Base-by-base conservation (phyloP, 1,284 basidiomycete genomes). In the Melampsora larici-populina region DNA sequence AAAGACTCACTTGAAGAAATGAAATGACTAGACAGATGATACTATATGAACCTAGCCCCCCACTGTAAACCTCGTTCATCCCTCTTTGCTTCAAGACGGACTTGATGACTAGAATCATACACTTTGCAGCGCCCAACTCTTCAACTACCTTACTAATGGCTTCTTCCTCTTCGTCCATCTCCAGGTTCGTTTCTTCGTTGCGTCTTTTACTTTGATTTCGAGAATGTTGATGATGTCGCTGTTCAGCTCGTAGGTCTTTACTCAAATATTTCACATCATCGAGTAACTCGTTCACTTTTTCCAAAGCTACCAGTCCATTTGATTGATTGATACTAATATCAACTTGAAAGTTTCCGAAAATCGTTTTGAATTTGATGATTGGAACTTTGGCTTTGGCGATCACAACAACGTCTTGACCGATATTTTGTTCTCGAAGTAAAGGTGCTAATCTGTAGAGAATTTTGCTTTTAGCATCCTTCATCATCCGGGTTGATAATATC, bases 21-120 rank as follows among this genome's bases (percentile, higher is more conserved):
- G 90, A 93, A 81, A 98, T 89, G 17, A 91, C 93, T 79, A 98
- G 85, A 83, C 93, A 96, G 75, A 97, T 94, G 80, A 97, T 93
- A 79, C 91, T 91, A 84, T 97, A 99, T 82, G 92, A 94, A 11
- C 96, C 95, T 21, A 99, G 85, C 0, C 97, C 96, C 13, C 97
- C 96, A 0, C 91, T 92, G 84, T 91, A 98, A 17, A 98, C 96
- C 84, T 99, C 96, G 84, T 97, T 98, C 93, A 98, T 93, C 33
- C 89, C 90, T 51, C 96, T 87, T 83, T 97, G 93, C 80, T 88
- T 89, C 76, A 99, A 87, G 84, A 97, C 96, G 5, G 91, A 89
- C 85, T 99, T 99, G 81, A 92, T 89, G 79, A 96, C 89, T 82
- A 98, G 86, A 33, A 95, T 90, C 48, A 97, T 89, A 78, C 80